Conservation (phyloP, 2,329 filamentous ascomycete species). For the Pestalotiopsis sp. region DNA sequence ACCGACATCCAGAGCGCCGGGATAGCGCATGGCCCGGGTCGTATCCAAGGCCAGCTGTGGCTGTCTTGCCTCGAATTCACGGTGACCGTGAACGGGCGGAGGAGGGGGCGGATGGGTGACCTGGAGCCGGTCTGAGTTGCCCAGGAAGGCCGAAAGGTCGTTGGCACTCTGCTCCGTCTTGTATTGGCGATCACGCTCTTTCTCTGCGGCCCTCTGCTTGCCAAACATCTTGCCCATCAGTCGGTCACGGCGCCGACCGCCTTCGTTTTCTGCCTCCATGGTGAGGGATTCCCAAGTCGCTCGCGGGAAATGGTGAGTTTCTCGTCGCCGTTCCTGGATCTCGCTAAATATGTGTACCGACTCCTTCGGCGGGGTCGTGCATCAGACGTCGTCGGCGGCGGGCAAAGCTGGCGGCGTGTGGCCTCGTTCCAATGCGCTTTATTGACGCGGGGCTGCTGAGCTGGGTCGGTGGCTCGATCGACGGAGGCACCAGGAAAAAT, state of each 20-base stretch:
- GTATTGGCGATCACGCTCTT: conserved; percentile 18
- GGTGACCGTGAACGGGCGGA: conserved; percentile 30
- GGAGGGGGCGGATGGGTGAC: conserved; percentile 52
- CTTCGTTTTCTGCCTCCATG: conserved; percentile 33
- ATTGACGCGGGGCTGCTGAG: not conserved
- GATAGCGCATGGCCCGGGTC: conserved; percentile 55
- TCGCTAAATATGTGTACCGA: not conserved
- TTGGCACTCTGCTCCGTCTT: conserved; percentile 46
- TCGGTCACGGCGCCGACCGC: conserved; percentile 38
- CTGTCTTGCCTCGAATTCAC: conserved; percentile 21
- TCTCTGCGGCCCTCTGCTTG: conserved; percentile 34
- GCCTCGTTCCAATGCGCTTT: not conserved
- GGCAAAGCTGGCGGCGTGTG: not conserved
- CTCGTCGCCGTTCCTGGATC: not conserved
- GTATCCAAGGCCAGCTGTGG: conserved; percentile 58
- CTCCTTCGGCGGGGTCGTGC: not conserved
- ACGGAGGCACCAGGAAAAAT: not conserved
- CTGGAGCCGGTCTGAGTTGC: conserved; percentile 55
- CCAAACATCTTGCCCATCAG: conserved; percentile 67
- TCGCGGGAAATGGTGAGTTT: not conserved
- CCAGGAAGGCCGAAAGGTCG: conserved; percentile 62
- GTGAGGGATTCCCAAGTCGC: conserved; percentile 7
- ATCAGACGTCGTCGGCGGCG: not conserved
- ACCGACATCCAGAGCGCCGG: conserved; percentile 52
- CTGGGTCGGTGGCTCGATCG: not conserved